These are phyloP conservation scores for Kwoniella shivajii DNA, from an alignment of 1,284 basidiomycete species.

Conservation along the genomic window DNA sequence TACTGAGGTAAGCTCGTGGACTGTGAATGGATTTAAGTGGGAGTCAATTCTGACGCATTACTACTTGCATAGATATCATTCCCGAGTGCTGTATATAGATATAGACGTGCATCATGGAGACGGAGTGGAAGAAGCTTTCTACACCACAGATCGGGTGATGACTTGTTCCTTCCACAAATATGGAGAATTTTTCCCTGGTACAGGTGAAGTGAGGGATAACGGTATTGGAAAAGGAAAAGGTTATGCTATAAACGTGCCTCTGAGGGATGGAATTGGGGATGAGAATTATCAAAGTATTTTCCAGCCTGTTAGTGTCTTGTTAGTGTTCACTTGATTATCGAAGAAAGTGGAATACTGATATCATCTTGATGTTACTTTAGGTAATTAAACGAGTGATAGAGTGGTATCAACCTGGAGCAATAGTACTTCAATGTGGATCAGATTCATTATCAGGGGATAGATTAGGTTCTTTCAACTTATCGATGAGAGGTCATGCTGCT, in stretches of 20 bases:
- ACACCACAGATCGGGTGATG: slow-evolving; percentile 98
- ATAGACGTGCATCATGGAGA: slow-evolving; percentile 99
- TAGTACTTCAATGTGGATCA: slow-evolving; percentile 98
- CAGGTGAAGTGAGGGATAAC: slow-evolving; percentile 90
- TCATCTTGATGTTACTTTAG: slow-evolving; percentile 55
- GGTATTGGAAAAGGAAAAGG: slow-evolving; percentile 91
- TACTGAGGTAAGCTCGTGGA: slow-evolving; percentile 66
- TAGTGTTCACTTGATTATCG: background rate
- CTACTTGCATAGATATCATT: slow-evolving; percentile 68
- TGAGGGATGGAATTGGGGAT: slow-evolving; percentile 94
- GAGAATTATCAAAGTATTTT: slow-evolving; percentile 95
- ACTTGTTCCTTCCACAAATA: slow-evolving; percentile 99
- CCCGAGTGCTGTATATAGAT: slow-evolving; percentile 95
- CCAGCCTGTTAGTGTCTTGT: slow-evolving; percentile 70
- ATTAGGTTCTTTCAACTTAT: slow-evolving; percentile 93
- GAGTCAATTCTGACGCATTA: background rate
- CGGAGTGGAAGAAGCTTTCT: slow-evolving; percentile 99
- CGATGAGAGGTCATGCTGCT: slow-evolving; percentile 97
- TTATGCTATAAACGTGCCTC: slow-evolving; percentile 91
- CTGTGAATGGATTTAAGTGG: background rate
- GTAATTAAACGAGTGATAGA: slow-evolving; percentile 95
- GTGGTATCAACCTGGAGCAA: slow-evolving; percentile 90
- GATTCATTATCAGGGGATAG: slow-evolving; percentile 97
- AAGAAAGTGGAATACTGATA: no score
- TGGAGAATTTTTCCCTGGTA: slow-evolving; percentile 98